Evolutionary conservation across 2,329 filamentous ascomycete genomes (phyloP).

Genomic region (Aspergillus pseudoviridinutans): DNA sequence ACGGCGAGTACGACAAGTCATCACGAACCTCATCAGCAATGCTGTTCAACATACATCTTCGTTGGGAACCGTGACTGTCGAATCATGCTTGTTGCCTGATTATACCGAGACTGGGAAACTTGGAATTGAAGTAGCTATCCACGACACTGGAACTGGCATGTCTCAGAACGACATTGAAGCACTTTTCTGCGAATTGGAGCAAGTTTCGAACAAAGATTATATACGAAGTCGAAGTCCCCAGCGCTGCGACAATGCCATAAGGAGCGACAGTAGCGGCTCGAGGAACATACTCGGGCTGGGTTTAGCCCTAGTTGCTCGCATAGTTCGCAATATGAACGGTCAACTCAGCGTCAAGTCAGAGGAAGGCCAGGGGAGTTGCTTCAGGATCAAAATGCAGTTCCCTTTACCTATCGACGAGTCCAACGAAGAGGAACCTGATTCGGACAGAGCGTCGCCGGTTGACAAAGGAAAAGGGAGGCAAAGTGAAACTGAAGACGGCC

Average conservation of each 20-base stretch:
- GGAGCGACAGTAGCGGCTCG: constrained; percentile 1
- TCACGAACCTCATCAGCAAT: constrained; percentile 80
- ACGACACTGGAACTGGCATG: constrained; percentile 71
- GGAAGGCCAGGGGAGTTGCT: constrained; percentile 74
- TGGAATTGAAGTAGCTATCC: constrained; percentile 68
- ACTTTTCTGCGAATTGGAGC: constrained; percentile 58
- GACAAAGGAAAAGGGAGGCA: background rate
- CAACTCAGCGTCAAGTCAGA: constrained; percentile 82
- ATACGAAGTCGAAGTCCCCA: constrained; percentile 36
- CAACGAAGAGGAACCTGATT: background rate
- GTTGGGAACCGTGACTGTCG: constrained; percentile 64
- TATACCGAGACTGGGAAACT: constrained; percentile 51
- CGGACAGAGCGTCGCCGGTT: background rate
- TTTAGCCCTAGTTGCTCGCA: constrained; percentile 80
- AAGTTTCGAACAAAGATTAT: constrained; percentile 62
- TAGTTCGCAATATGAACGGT: constrained; percentile 85
- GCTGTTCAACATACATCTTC: constrained; percentile 70
- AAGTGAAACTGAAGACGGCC: background rate
- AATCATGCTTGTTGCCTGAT: constrained; percentile 54
- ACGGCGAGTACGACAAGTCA: constrained; percentile 72
- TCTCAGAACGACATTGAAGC: constrained; percentile 53
- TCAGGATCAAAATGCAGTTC: constrained; percentile 76
- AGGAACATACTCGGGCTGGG: constrained; percentile 68
- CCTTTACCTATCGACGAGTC: constrained; percentile 48
- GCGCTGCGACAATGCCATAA: constrained; percentile 24